Conservation (phyloP, 345 rosid genomes). For the Euphorbia pulcherrima region DNA sequence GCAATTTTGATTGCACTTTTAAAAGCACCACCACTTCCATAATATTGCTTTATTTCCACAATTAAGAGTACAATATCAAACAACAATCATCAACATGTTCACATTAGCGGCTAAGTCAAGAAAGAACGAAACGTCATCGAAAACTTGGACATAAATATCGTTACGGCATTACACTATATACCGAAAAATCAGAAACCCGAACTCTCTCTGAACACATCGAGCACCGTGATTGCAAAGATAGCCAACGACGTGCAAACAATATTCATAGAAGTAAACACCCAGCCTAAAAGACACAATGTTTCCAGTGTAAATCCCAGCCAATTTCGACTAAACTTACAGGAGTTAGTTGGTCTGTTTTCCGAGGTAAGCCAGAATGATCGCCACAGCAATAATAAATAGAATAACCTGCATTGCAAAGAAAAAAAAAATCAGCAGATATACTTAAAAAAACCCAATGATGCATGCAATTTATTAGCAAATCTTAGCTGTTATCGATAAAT, state of each 20-base stretch:
- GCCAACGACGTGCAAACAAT: not conserved
- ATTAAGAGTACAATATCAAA: not conserved
- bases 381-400: slow-evolving; percentile 36
- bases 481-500: not conserved
- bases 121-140: not conserved
- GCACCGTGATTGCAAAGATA: not conserved
- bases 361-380: slow-evolving; percentile 35
- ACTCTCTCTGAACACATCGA: not conserved
- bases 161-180: slow-evolving; percentile 6
- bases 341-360: slow-evolving; percentile 25
- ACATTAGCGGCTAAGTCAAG: not conserved
- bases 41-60: not conserved
- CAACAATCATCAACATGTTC: not conserved
- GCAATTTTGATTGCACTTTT: not conserved
- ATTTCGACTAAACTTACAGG: slow-evolving; percentile 16
- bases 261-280: slow-evolving; percentile 1
- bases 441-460: not conserved
- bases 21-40: not conserved
- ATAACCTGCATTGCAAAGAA: slow-evolving; percentile 32
- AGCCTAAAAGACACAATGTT: not conserved
- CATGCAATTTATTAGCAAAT: not conserved
- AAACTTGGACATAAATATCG: not conserved
- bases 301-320: not conserved
- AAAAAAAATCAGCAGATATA: slow-evolving; percentile 17
- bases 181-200: not conserved